Evolutionary conservation across 176 grass and related monocot genomes (phyloP).

Genomic region (Pontederia paniculata): DNA sequence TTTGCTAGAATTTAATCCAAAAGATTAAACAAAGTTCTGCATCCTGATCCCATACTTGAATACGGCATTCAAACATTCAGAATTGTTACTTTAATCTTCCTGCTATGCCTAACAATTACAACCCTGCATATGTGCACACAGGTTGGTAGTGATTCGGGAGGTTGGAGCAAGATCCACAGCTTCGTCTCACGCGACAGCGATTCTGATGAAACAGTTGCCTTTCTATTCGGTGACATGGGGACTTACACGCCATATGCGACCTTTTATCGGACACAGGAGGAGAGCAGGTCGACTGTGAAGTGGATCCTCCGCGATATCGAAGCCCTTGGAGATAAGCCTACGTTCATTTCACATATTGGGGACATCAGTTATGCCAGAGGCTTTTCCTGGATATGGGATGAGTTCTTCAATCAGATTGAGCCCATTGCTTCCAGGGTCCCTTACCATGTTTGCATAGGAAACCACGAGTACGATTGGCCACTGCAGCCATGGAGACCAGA

Average conservation of each 20-base stretch:
- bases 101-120: conserved; percentile 14
- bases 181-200: conserved; percentile 74
- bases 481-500: conserved; percentile 78
- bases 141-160: conserved; percentile 65
- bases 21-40: too few species aligned
- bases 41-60: too few species aligned
- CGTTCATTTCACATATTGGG: conserved; percentile 82
- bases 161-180: conserved; percentile 67
- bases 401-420: conserved; percentile 90
- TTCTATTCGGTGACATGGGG: conserved; percentile 93
- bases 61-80: too few species aligned
- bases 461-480: conserved; percentile 97
- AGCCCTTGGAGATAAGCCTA: conserved; percentile 69
- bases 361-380: conserved; percentile 95
- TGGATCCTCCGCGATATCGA: conserved; percentile 76
- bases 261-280: conserved; percentile 60
- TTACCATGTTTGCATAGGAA: conserved; percentile 96
- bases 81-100: too few species aligned
- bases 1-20: too few species aligned
- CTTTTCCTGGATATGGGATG: conserved; percentile 88
- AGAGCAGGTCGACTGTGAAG: conserved; percentile 73
- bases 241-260: conserved; percentile 77
- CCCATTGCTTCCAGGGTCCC: conserved; percentile 63
- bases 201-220: conserved; percentile 64
- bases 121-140: conserved; percentile 22